phyloP scores from a whole-genome alignment of 2,329 filamentous ascomycete species.

The Aureobasidium sp. region DNA sequence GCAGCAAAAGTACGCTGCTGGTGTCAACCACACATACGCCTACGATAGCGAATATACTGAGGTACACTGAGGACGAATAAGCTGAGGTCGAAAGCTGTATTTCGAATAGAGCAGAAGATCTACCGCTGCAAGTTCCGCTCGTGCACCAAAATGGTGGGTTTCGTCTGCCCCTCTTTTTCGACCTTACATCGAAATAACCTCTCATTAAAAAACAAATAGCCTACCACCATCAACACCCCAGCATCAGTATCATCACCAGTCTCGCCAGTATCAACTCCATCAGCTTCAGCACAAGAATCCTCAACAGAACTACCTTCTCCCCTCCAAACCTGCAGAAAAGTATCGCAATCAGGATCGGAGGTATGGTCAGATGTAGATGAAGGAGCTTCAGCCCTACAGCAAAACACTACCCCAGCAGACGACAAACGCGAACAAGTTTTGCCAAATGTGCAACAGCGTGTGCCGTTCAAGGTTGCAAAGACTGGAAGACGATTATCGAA shows the following conservation, averaged over 20 bases:
- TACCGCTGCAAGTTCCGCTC: not conserved
- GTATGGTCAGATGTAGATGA: conserved; percentile 8
- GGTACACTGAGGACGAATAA: not conserved
- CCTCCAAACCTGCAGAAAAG: not conserved
- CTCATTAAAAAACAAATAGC: too few species aligned
- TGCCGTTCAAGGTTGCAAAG: not conserved
- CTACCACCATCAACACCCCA: not conserved
- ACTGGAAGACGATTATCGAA: not conserved
- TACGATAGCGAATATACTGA: too few species aligned
- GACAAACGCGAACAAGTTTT: not conserved
- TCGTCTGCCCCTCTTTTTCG: not conserved
- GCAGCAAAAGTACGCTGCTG: not conserved
- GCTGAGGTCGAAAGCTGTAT: not conserved
- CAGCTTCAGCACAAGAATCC: not conserved
- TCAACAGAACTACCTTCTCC: not conserved
- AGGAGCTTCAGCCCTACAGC: not conserved
- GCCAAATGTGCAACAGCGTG: not conserved
- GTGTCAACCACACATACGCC: too few species aligned
- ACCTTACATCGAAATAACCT: too few species aligned
- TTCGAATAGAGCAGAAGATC: not conserved
- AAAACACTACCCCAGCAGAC: not conserved
- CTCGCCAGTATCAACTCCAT: not conserved
- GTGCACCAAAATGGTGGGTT: conserved; percentile 5
- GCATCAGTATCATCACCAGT: not conserved
- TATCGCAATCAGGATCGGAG: not conserved